Evolutionary conservation across 2,329 filamentous ascomycete species (phyloP).

Genomic region (Claviceps digitariae): DNA sequence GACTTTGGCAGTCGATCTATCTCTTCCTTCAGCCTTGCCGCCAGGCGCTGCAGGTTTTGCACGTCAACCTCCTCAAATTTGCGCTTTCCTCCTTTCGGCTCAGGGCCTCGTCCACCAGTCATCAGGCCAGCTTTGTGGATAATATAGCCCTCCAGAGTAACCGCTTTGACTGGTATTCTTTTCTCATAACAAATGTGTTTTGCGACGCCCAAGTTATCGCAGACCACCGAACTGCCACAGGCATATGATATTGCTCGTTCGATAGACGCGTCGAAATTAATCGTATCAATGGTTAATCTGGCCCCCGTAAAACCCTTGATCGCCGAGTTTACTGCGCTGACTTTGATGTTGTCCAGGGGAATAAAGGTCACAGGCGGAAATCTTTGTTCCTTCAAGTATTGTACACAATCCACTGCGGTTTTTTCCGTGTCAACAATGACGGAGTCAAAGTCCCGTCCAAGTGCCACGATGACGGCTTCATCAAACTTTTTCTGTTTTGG

Average conservation of each 20-base stretch:
- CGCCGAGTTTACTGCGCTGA: conserved; percentile 77
- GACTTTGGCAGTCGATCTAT: conserved; percentile 68
- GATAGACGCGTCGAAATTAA: conserved; percentile 79
- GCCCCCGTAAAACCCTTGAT: conserved; percentile 80
- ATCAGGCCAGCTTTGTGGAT: conserved; percentile 95
- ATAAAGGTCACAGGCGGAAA: conserved; percentile 86
- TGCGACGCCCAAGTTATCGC: conserved; percentile 73
- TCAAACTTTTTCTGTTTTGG: conserved; percentile 97
- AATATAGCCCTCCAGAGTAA: conserved; percentile 87
- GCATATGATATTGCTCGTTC: conserved; percentile 91
- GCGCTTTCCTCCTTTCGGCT: conserved; percentile 60
- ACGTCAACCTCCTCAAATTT: conserved; percentile 85
- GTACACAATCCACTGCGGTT: conserved; percentile 84
- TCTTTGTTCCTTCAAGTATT: conserved; percentile 83
- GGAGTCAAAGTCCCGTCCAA: conserved; percentile 87
- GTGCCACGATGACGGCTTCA: conserved; percentile 80
- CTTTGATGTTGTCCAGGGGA: conserved; percentile 92
- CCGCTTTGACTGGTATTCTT: conserved; percentile 80
- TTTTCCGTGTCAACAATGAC: conserved; percentile 93
- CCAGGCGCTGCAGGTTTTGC: conserved; percentile 66
- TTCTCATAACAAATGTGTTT: conserved; percentile 81
- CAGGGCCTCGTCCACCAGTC: conserved; percentile 80
- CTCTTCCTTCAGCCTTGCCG: conserved; percentile 62
- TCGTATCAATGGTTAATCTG: conserved; percentile 85
- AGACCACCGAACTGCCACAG: conserved; percentile 89